Percentiles rank a stretch among this genome's conserved stretches.
These are phyloP conservation scores for Lupinus albus DNA, from an alignment of 306 rosid species.

Conservation along the genomic window DNA sequence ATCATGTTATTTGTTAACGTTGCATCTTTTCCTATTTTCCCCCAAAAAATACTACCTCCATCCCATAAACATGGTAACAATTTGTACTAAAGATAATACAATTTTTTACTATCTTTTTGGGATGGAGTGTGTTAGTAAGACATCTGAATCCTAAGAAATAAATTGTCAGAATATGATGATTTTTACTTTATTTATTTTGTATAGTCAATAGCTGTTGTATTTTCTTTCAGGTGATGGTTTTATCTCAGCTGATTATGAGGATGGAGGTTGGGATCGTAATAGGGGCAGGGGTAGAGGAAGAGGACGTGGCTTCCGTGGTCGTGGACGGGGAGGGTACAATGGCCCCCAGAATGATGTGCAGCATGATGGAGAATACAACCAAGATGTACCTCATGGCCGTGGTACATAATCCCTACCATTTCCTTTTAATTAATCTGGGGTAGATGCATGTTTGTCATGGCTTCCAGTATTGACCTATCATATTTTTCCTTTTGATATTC, in stretches of 20 bases:
- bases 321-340: constrained; percentile 89
- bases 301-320: constrained; percentile 79
- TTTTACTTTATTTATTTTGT: constrained; percentile 1
- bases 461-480: background rate
- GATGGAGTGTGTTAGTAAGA: too few relatives aligned
- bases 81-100: background rate
- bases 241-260: constrained; percentile 66
- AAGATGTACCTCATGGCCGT: constrained; percentile 59
- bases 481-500: background rate
- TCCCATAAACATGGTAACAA: too few relatives aligned
- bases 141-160: background rate
- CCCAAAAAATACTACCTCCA: too few relatives aligned
- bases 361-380: constrained; percentile 70
- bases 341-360: constrained; percentile 58
- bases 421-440: background rate
- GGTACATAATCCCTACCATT: constrained; percentile 46
- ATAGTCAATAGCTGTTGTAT: background rate
- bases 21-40: background rate
- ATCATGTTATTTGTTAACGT: background rate
- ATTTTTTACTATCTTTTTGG: too few relatives aligned
- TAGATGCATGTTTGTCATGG: background rate
- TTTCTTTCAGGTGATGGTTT: constrained; percentile 70
- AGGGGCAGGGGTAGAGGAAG: constrained; percentile 89
- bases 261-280: constrained; percentile 76
- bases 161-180: background rate